phyloP scores from a whole-genome alignment of 306 rosid species.

The Cicer bijugum region DNA sequence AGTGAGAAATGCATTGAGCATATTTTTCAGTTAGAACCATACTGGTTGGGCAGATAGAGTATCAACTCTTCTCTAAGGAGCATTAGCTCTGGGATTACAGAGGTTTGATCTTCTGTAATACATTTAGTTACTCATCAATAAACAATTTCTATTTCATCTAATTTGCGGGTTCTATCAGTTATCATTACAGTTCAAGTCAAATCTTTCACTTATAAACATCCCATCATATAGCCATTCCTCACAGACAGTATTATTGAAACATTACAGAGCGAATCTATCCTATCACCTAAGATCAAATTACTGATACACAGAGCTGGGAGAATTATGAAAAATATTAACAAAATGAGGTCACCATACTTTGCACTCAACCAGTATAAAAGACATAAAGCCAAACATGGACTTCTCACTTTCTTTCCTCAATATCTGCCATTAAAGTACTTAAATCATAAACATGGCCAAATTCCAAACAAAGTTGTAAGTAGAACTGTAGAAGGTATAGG shows the following conservation, averaged over 20 bases:
- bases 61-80: too few relatives aligned
- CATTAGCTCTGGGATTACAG: too few relatives aligned
- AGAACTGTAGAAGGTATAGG: constrained; percentile 16
- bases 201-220: constrained; percentile 1
- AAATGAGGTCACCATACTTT: background rate
- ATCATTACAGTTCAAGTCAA: constrained; percentile 5
- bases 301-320: constrained; percentile 19
- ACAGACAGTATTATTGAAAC: constrained; percentile 5
- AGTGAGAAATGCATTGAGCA: too few relatives aligned
- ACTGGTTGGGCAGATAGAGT: too few relatives aligned
- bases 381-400: constrained; percentile 34
- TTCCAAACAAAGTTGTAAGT: constrained; percentile 14
- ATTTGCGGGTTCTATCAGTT: too few relatives aligned
- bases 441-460: constrained; percentile 6
- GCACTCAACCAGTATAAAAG: constrained; percentile 17
- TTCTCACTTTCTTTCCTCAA: constrained; percentile 25
- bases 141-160: too few relatives aligned
- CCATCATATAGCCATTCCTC: constrained; percentile 29
- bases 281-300: background rate
- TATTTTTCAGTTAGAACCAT: too few relatives aligned
- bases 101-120: too few relatives aligned
- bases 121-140: too few relatives aligned
- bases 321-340: constrained; percentile 9
- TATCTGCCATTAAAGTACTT: constrained; percentile 27
- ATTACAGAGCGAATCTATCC: constrained; percentile 4